A percentile compares a stretch with the other conserved stretches of the same genome.
Evolutionary conservation across 306 rosid species (phyloP).

Genomic region (Sophora flavescens): DNA sequence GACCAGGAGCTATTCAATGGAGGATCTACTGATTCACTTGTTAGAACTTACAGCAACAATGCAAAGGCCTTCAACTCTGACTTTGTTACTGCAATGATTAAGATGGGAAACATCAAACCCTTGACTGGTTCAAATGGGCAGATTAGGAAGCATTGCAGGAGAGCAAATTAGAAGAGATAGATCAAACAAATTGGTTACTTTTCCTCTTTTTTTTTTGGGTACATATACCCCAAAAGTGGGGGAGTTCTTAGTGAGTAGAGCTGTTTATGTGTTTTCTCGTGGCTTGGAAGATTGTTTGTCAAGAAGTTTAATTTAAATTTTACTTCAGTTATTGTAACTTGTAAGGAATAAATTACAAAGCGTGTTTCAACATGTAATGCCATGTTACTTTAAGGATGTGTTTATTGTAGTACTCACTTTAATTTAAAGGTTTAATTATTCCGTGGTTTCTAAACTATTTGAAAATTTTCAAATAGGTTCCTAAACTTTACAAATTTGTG

Average conservation of each 20-base stretch:
- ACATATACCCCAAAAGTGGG: slow-evolving; percentile 43
- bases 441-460: no score
- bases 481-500: no score
- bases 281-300: slow-evolving; percentile 31
- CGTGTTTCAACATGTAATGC: background rate
- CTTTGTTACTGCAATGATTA: slow-evolving; percentile 73
- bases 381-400: background rate
- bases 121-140: slow-evolving; percentile 78
- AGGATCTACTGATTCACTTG: slow-evolving; percentile 72
- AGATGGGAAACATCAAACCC: slow-evolving; percentile 82
- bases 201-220: background rate
- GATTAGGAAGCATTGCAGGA: slow-evolving; percentile 73
- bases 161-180: slow-evolving; percentile 41
- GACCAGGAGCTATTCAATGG: slow-evolving; percentile 80
- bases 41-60: slow-evolving; percentile 55
- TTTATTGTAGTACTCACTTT: background rate
- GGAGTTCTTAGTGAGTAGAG: slow-evolving; percentile 10
- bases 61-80: slow-evolving; percentile 51
- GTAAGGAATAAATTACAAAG: slow-evolving; percentile 25
- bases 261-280: slow-evolving; percentile 17
- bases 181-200: background rate
- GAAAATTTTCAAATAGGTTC: no score
- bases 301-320: slow-evolving; percentile 24
- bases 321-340: slow-evolving; percentile 12
- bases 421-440: no score